Conservation (phyloP, 352 stramenopile genomes). For the Aphanomyces cochlioides region DNA sequence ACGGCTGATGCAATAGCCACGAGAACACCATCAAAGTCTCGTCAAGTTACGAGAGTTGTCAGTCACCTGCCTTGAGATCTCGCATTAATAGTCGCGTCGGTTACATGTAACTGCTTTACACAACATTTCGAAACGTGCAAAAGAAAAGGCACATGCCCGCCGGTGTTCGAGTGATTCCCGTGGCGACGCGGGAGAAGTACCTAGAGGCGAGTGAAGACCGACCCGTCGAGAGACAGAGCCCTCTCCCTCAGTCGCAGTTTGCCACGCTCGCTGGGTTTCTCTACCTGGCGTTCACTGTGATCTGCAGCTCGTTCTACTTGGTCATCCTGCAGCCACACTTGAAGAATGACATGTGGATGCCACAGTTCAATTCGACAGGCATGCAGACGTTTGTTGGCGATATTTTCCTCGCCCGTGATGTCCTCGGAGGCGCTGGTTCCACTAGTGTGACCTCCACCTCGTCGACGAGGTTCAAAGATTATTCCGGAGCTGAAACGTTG, state of each 20-base stretch:
- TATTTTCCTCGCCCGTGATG: neutral
- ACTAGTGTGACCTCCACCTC: neutral
- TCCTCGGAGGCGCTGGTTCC: neutral
- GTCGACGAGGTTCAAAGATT: neutral
- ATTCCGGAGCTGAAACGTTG: neutral
- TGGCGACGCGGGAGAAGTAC: constrained; percentile 3
- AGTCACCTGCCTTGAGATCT: too few relatives aligned
- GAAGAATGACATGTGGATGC: constrained; percentile 18
- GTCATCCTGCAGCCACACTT: constrained; percentile 6
- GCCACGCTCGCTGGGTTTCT: neutral
- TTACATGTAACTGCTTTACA: too few relatives aligned
- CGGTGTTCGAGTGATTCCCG: neutral
- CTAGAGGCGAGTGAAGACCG: constrained; percentile 2
- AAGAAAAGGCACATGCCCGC: too few relatives aligned
- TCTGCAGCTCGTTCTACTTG: constrained; percentile 5
- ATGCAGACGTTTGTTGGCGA: constrained; percentile 12
- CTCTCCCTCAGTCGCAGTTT: neutral
- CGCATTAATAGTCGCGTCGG: too few relatives aligned
- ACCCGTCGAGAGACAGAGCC: neutral
- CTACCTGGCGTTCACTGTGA: constrained; percentile 18
- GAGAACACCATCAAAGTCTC: too few relatives aligned
- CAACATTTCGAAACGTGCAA: too few relatives aligned
- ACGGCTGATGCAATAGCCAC: too few relatives aligned
- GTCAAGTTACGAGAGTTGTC: too few relatives aligned
- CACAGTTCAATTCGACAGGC: constrained; percentile 7